Conservation (phyloP, 1,139 yeast genomes). For the Blastobotrys apis region DNA sequence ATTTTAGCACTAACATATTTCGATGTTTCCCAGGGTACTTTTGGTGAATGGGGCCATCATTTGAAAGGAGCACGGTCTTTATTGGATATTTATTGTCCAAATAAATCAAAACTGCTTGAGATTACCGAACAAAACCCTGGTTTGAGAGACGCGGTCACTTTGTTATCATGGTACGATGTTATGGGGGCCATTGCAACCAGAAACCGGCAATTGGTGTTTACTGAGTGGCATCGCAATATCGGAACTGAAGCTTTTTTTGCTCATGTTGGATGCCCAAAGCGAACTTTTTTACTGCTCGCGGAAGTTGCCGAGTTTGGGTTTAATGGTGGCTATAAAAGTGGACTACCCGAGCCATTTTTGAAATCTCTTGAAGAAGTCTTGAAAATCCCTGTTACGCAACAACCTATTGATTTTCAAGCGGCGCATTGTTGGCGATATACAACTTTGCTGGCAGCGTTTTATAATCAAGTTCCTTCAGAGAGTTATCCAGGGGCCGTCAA, state of each 20-base stretch:
- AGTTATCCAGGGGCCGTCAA: not conserved
- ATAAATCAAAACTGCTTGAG: constrained; percentile 14
- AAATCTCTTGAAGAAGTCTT: not conserved
- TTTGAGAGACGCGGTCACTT: constrained; percentile 23
- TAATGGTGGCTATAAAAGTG: too few relatives aligned
- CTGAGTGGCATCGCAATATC: constrained; percentile 23
- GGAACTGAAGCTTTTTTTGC: constrained; percentile 22
- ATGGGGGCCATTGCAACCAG: constrained; percentile 21
- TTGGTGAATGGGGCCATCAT: constrained; percentile 23
- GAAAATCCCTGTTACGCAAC: not conserved
- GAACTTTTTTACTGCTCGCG: constrained; percentile 16
- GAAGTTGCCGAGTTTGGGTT: too few relatives aligned
- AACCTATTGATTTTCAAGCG: not conserved
- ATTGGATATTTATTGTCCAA: constrained; percentile 22
- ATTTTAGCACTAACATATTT: constrained; percentile 24
- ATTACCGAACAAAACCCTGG: constrained; percentile 21
- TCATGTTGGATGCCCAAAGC: constrained; percentile 22
- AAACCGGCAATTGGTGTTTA: constrained; percentile 20
- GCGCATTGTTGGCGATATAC: constrained; percentile 21
- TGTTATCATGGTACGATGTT: constrained; percentile 25
- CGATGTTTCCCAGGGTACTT: constrained; percentile 25
- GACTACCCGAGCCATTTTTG: not conserved
- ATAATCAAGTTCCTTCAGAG: constrained; percentile 3
- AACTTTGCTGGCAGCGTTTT: constrained; percentile 19
- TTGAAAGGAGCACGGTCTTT: constrained; percentile 23